Evolutionary conservation across 2,329 filamentous ascomycete genomes (phyloP).

Genomic region (Hypoxylon sp.): DNA sequence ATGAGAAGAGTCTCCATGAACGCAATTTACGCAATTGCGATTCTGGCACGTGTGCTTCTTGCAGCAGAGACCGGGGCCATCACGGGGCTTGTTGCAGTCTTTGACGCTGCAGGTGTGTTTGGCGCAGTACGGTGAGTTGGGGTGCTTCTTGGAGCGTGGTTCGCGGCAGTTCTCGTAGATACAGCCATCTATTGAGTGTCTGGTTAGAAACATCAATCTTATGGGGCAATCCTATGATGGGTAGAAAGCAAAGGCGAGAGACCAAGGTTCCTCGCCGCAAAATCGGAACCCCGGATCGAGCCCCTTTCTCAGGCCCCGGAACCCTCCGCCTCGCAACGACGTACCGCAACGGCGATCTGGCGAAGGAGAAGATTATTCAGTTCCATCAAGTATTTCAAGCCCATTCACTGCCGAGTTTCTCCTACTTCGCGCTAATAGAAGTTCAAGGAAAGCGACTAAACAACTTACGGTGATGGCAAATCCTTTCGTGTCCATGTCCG

Average conservation of each 20-base stretch:
- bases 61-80: constrained; percentile 39
- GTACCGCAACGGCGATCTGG: constrained; percentile 38
- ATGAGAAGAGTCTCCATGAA: constrained; percentile 16
- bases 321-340: constrained; percentile 18
- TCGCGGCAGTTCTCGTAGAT: constrained; percentile 37
- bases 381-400: background rate
- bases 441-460: background rate
- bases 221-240: too few species aligned
- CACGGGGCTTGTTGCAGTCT: constrained; percentile 38
- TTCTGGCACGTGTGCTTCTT: constrained; percentile 44
- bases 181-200: constrained; percentile 40
- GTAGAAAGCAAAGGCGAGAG: constrained; percentile 19
- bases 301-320: constrained; percentile 26
- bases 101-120: constrained; percentile 38
- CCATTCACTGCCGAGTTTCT: background rate
- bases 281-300: constrained; percentile 27
- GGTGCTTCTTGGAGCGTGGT: constrained; percentile 16
- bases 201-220: background rate
- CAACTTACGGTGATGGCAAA: constrained; percentile 40
- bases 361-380: constrained; percentile 1
- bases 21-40: constrained; percentile 30
- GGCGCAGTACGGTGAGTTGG: constrained; percentile 32
- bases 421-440: background rate
- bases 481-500: constrained; percentile 37
- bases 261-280: constrained; percentile 37